Evolutionary conservation across 306 rosid species (phyloP).

Genomic region (Malus sieversii): DNA sequence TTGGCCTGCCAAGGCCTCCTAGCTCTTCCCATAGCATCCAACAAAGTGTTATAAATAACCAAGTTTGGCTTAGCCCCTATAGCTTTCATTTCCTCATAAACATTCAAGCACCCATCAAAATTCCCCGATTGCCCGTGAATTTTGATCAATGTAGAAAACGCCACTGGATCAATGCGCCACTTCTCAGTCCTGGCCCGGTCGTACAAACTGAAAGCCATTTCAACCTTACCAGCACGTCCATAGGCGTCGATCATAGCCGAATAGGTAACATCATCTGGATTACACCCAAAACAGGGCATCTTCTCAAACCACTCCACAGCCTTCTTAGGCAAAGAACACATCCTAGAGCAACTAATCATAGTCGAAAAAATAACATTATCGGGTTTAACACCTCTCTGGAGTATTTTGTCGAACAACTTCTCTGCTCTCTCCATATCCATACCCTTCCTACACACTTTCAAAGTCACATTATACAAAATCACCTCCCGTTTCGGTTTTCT

Average conservation of each 20-base stretch:
- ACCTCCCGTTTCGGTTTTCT: slow-evolving; percentile 32
- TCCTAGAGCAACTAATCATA: slow-evolving; percentile 58
- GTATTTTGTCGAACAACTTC: slow-evolving; percentile 75
- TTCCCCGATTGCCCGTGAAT: slow-evolving; percentile 56
- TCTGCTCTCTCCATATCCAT: slow-evolving; percentile 60
- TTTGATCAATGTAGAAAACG: slow-evolving; percentile 66
- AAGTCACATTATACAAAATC: slow-evolving; percentile 59
- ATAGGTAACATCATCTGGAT: slow-evolving; percentile 50
- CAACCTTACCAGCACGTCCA: slow-evolving; percentile 63
- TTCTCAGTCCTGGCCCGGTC: slow-evolving; percentile 67
- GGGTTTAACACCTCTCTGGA: slow-evolving; percentile 59
- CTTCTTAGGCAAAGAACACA: slow-evolving; percentile 37
- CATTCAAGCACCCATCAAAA: slow-evolving; percentile 69
- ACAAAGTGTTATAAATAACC: slow-evolving; percentile 52
- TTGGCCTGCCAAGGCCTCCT: slow-evolving; percentile 70
- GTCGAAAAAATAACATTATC: slow-evolving; percentile 70
- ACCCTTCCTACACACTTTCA: slow-evolving; percentile 49
- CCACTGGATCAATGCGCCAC: slow-evolving; percentile 52
- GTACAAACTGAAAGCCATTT: slow-evolving; percentile 66
- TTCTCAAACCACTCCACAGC: slow-evolving; percentile 84
- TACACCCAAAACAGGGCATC: slow-evolving; percentile 55
- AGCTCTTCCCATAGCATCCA: slow-evolving; percentile 71
- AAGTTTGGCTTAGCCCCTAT: slow-evolving; percentile 56
- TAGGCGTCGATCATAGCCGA: slow-evolving; percentile 63
- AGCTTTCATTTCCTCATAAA: slow-evolving; percentile 77